Evolutionary conservation across 768 basidiomycete genomes (phyloP).

Genomic region (Leccinum longicurvipes): DNA sequence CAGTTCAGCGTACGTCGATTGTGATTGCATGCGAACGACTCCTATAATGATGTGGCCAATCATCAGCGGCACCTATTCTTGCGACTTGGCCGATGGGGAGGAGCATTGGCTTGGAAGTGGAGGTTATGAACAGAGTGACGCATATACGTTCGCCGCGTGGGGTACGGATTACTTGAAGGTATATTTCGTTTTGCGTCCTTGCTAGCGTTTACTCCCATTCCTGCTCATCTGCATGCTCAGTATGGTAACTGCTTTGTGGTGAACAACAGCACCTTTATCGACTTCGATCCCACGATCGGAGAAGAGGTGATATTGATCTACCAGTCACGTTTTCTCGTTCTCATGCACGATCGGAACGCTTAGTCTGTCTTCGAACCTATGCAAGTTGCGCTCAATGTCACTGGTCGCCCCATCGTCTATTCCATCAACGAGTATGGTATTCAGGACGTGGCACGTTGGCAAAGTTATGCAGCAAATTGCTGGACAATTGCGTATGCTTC

Average conservation of each 20-base stretch:
- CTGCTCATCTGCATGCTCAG: not conserved
- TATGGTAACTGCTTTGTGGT: constrained; percentile 11
- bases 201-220: not conserved
- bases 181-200: not conserved
- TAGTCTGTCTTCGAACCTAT: constrained; percentile 1
- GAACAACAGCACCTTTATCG: not conserved
- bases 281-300: not conserved
- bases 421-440: constrained; percentile 52
- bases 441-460: constrained; percentile 51
- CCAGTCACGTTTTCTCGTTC: not conserved
- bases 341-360: not conserved
- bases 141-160: constrained; percentile 3
- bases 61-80: not conserved
- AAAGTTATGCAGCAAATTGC: constrained; percentile 43
- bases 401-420: constrained; percentile 36
- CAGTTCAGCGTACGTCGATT: constrained; percentile 8
- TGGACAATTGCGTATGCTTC: constrained; percentile 48
- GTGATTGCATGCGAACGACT: not conserved
- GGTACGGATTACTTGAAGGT: constrained; percentile 14
- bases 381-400: constrained; percentile 6
- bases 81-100: not conserved
- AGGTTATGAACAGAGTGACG: constrained; percentile 6
- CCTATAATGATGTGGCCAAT: not conserved
- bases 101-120: constrained; percentile 8
- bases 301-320: not conserved